Evolutionary conservation across 2,329 filamentous ascomycete species (phyloP).

Genomic region (Ascochyta rabiei): DNA sequence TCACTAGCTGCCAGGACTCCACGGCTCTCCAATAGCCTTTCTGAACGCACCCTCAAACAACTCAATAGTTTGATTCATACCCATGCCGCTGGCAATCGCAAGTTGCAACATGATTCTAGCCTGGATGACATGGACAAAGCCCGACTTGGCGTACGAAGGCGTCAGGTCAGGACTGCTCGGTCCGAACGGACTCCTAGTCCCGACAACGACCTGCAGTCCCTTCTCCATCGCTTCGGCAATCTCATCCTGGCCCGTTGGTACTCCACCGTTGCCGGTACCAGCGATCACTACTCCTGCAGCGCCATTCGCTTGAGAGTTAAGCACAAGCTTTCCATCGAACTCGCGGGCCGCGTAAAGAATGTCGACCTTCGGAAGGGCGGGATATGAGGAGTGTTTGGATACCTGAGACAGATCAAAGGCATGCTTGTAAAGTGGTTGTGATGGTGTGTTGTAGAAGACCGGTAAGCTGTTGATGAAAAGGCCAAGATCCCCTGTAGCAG

Average conservation of each 20-base stretch:
- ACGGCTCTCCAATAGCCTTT: constrained; percentile 31
- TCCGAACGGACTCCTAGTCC: no score
- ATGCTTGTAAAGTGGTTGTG: constrained; percentile 29
- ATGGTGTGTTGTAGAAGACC: constrained; percentile 34
- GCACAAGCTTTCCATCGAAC: constrained; percentile 34
- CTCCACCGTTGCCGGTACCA: constrained; percentile 34
- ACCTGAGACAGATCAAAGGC: constrained; percentile 27
- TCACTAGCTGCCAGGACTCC: constrained; percentile 8
- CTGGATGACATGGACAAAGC: constrained; percentile 6
- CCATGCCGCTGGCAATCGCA: constrained; percentile 37
- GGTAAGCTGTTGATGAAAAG: constrained; percentile 36
- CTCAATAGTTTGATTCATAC: constrained; percentile 36
- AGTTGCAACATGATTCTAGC: constrained; percentile 38
- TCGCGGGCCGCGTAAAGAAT: constrained; percentile 39
- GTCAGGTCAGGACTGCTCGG: no score
- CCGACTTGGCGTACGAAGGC: no score
- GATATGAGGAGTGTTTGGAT: constrained; percentile 21
- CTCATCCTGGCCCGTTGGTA: constrained; percentile 22
- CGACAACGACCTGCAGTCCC: no score
- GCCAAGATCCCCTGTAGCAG: constrained; percentile 31
- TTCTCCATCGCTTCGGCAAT: neutral
- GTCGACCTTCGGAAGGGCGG: constrained; percentile 36
- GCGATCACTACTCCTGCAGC: constrained; percentile 36
- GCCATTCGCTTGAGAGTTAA: constrained; percentile 31
- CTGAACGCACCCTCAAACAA: constrained; percentile 36